These are phyloP conservation scores for Pseudocercospora ulei DNA, from an alignment of 2,329 filamentous ascomycete species.

Conservation along the genomic window DNA sequence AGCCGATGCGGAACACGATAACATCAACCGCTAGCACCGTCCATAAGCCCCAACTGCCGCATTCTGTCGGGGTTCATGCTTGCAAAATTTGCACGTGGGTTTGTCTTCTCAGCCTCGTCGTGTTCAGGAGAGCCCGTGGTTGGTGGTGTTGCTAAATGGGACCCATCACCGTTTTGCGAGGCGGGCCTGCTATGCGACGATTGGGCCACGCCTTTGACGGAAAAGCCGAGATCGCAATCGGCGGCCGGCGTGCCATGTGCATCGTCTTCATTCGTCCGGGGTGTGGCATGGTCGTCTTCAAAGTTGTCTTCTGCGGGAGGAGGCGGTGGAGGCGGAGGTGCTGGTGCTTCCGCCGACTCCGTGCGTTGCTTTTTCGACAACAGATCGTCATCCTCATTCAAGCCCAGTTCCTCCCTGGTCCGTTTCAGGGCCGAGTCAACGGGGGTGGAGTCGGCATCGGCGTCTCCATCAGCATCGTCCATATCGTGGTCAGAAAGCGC, in stretches of 20 bases:
- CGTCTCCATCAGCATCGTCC: constrained; percentile 19
- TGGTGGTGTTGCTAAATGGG: constrained; percentile 41
- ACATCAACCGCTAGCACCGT: constrained; percentile 23
- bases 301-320: constrained; percentile 24
- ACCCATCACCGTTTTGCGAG: constrained; percentile 30
- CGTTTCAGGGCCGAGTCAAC: constrained; percentile 26
- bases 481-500: constrained; percentile 28
- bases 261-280: constrained; percentile 14
- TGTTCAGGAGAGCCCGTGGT: constrained; percentile 34
- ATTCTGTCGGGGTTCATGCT: constrained; percentile 35
- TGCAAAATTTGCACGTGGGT: constrained; percentile 25
- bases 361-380: constrained; percentile 30
- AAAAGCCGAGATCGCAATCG: constrained; percentile 25
- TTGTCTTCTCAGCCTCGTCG: constrained; percentile 28
- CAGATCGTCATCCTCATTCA: constrained; percentile 32
- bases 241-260: constrained; percentile 10
- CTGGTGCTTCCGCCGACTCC: constrained; percentile 26
- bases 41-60: constrained; percentile 30
- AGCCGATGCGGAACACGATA: not conserved
- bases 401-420: constrained; percentile 26
- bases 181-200: constrained; percentile 17
- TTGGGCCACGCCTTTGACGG: constrained; percentile 26
- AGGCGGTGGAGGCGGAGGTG: constrained; percentile 39
- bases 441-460: constrained; percentile 23
- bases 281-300: constrained; percentile 14